These are phyloP conservation scores for Penicillium egyptiacum DNA, from an alignment of 495 filamentous ascomycete species.

Conservation along the genomic window DNA sequence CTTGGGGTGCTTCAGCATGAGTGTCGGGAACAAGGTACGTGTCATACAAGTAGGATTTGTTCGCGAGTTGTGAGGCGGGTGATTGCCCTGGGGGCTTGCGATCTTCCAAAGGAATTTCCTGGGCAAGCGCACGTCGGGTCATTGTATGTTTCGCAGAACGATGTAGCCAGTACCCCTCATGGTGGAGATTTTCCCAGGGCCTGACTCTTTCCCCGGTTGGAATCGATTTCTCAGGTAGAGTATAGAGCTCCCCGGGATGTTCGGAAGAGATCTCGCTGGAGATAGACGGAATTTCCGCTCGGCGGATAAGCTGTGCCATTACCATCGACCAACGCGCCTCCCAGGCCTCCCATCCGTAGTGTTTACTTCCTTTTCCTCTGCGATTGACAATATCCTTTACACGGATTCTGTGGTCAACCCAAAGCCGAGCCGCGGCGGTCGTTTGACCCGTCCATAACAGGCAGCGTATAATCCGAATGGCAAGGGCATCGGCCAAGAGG, in stretches of 20 bases:
- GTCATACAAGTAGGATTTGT: slow-evolving; percentile 72
- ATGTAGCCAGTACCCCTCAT: slow-evolving; percentile 84
- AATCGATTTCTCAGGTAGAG: slow-evolving; percentile 66
- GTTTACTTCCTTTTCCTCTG: slow-evolving; percentile 75
- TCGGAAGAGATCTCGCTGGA: slow-evolving; percentile 17
- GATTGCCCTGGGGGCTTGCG: slow-evolving; percentile 63
- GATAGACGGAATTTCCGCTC: slow-evolving; percentile 50
- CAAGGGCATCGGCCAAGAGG: slow-evolving; percentile 73
- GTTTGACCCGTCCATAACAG: slow-evolving; percentile 73
- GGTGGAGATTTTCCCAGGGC: slow-evolving; percentile 81
- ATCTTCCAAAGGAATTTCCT: slow-evolving; percentile 73
- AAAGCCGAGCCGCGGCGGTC: slow-evolving; percentile 71
- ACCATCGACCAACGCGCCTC: slow-evolving; percentile 77
- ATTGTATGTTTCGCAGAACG: slow-evolving; percentile 65
- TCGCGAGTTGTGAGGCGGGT: slow-evolving; percentile 65
- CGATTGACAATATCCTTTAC: slow-evolving; percentile 75
- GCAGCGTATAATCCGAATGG: slow-evolving; percentile 76
- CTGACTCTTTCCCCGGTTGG: slow-evolving; percentile 62
- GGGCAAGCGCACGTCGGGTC: slow-evolving; percentile 58
- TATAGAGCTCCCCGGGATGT: slow-evolving; percentile 24
- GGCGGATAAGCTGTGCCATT: slow-evolving; percentile 78
- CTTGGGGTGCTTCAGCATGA: slow-evolving; percentile 64
- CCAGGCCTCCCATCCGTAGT: slow-evolving; percentile 88
- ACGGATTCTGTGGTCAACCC: slow-evolving; percentile 69
- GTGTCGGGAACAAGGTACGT: slow-evolving; percentile 81